These are phyloP conservation scores for Carex arenaria DNA, from an alignment of 202 grass and related monocot genomes.

Conservation along the genomic window DNA sequence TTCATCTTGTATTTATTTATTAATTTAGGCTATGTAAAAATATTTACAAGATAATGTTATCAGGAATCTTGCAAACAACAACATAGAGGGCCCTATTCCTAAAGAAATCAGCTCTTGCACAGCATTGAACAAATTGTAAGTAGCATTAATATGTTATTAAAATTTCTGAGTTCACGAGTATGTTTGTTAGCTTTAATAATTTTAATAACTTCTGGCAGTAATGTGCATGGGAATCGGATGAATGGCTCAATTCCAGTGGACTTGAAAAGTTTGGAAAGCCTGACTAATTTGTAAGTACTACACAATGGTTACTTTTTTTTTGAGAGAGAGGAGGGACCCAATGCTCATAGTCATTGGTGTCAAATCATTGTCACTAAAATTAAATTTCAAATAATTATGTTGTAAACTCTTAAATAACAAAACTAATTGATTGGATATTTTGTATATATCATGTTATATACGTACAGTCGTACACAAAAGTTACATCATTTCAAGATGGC, in stretches of 20 bases:
- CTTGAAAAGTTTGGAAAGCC: slow-evolving; percentile 74
- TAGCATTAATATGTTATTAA: not conserved
- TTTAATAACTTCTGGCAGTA: slow-evolving; percentile 42
- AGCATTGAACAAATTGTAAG: slow-evolving; percentile 98
- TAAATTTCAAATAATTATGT: too few species aligned
- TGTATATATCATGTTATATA: too few species aligned
- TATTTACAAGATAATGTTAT: slow-evolving; percentile 23
- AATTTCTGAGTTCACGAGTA: not conserved
- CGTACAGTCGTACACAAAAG: too few species aligned
- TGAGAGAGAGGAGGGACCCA: too few species aligned
- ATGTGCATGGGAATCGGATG: slow-evolving; percentile 86
- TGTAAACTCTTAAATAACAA: too few species aligned
- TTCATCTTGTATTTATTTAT: not conserved
- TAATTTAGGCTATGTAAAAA: not conserved
- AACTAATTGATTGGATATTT: too few species aligned
- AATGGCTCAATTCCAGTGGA: slow-evolving; percentile 85
- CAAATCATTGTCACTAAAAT: too few species aligned
- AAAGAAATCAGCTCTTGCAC: slow-evolving; percentile 86
- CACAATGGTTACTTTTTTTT: not conserved
- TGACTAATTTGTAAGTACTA: slow-evolving; percentile 87
- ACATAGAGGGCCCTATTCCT: slow-evolving; percentile 82
- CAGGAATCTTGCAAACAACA: slow-evolving; percentile 97
- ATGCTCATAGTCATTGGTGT: too few species aligned
- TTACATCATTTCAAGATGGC: too few species aligned
- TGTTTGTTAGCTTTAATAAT: not conserved